Evolutionary conservation across 345 rosid species (phyloP), one percentile per base, ranked within the genome.

Genomic region (Balakata baccata): DNA sequence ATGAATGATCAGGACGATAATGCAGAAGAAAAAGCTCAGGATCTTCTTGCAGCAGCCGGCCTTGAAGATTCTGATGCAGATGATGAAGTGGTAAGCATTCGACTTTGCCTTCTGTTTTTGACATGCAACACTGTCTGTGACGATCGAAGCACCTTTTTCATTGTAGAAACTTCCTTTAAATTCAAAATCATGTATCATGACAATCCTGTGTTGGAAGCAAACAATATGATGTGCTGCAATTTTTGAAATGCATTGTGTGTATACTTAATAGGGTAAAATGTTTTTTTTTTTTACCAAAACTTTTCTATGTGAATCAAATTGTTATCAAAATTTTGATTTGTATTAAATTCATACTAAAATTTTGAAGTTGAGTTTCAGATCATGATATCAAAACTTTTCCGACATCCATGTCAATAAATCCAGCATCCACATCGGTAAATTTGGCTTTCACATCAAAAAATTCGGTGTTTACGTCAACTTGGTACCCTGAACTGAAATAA

Each of bases 1-100:
- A 79, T 75, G 64, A 81, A 77, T 79, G 90, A 89, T 76, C 87
- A 81, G 46, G 89, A 81, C 63, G 89, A 82, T 11, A 87, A 83
- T 51, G 83, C 61, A 25, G 98, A 84, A 78, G 96, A 86, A 71
- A 85, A 90, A 77, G 88, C 96, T 74, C 92, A 89, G 75, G 91
- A 87, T 76, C 86, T 75, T 78, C 96, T 92, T 64, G 94, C 95
- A 63, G 97, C 99, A 57, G 98, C 99, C 13, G 98, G 97, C 23
- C 94, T 95, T 37, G 97, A 92, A 86, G 99, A 95, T 83, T 89
- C 92, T 54, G 98, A 92, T 77, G 87, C 84, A 66, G 98, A 90
- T 73, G 93, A 90, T 85, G 97, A 80, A 78, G 84, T 69, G 72
- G 80, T 77, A 73, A 78, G 57, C 37, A 66, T 46, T 50, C 50